Conservation (phyloP, 148 eudicot genomes). For the Cornus kousa region DNA sequence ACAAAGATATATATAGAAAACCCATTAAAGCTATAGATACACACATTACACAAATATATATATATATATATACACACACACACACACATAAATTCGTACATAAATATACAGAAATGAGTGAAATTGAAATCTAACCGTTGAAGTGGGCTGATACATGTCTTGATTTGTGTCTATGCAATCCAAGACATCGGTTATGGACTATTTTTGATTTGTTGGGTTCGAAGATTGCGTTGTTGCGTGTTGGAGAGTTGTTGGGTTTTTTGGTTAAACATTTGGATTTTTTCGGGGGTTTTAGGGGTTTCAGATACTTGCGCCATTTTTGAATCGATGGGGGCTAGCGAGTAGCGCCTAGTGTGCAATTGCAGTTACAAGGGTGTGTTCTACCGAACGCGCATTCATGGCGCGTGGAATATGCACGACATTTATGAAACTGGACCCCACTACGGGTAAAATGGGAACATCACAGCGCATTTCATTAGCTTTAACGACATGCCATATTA, state of each 20-base stretch:
- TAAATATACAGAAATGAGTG: background rate
- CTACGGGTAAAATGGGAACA: background rate
- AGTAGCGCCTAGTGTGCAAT: background rate
- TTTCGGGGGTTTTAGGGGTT: background rate
- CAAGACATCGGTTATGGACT: background rate
- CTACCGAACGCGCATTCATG: background rate
- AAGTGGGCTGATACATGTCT: background rate
- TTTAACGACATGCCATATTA: no score
- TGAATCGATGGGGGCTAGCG: background rate
- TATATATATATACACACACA: background rate
- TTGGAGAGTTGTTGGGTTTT: background rate
- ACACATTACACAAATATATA: background rate
- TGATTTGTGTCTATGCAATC: background rate
- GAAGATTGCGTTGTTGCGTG: background rate
- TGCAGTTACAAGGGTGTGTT: background rate
- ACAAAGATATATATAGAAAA: background rate
- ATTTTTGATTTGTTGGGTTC: background rate
- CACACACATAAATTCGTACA: background rate
- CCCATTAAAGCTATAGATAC: background rate
- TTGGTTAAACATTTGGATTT: background rate
- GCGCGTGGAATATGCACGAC: background rate
- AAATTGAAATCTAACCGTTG: conserved; percentile 1
- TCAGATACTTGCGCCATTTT: conserved; percentile 12
- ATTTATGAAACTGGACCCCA: background rate
- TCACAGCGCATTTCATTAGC: no score